These are phyloP conservation scores for Russula sp. DNA, from an alignment of 768 basidiomycete genomes.

Conservation along the genomic window DNA sequence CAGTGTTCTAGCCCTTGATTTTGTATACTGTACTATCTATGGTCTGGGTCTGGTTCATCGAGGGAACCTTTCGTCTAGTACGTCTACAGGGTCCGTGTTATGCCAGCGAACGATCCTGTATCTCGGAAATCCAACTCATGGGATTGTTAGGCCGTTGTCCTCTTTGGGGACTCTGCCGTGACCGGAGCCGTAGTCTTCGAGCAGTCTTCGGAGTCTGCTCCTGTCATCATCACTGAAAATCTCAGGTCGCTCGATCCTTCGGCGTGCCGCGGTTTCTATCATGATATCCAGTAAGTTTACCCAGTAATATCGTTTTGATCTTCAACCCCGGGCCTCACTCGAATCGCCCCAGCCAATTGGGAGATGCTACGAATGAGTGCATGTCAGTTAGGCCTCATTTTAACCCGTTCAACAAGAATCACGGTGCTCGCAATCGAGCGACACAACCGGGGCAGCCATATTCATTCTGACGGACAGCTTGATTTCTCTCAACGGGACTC, in stretches of 20 bases:
- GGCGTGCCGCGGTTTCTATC: conserved; percentile 5
- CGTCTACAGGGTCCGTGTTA: not conserved
- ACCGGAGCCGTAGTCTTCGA: conserved; percentile 61
- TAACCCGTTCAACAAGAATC: conserved; percentile 61
- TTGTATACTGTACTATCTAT: not conserved
- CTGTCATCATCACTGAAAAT: conserved; percentile 58
- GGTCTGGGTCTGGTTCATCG: not conserved
- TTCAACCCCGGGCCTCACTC: too few relatives aligned
- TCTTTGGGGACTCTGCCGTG: conserved; percentile 56
- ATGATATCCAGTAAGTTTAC: conserved; percentile 25
- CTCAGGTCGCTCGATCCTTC: conserved; percentile 47
- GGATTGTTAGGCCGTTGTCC: conserved; percentile 44
- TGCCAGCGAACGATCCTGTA: not conserved
- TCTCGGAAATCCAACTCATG: not conserved
- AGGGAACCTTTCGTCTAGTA: not conserved
- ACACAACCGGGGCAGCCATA: conserved; percentile 53
- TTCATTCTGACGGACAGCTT: conserved; percentile 53
- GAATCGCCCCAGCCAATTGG: too few relatives aligned
- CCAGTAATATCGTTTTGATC: too few relatives aligned
- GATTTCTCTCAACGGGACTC: conserved; percentile 62
- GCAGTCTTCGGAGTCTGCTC: conserved; percentile 43
- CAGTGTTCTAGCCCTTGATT: not conserved
- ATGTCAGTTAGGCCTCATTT: conserved; percentile 67
- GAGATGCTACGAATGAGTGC: too few relatives aligned
- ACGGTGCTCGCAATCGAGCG: conserved; percentile 59